Evolutionary conservation across 306 rosid genomes (phyloP).

Genomic region (Boehmeria nivea): DNA sequence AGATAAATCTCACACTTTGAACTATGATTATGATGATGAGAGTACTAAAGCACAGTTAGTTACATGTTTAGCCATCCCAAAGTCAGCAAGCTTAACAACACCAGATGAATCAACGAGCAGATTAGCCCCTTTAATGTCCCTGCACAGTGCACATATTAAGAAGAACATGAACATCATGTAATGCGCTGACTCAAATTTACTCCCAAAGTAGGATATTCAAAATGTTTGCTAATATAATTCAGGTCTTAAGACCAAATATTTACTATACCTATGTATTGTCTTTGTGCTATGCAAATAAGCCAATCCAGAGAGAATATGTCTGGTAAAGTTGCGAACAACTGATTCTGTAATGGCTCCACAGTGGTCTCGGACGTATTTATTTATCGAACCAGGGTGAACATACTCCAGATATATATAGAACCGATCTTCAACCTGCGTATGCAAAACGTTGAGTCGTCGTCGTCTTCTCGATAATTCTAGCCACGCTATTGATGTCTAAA

Average conservation of each 20-base stretch:
- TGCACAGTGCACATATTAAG: constrained; percentile 13
- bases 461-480: constrained; percentile 7
- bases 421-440: constrained; percentile 62
- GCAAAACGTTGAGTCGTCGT: constrained; percentile 7
- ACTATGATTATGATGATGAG: background rate
- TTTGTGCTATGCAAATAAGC: constrained; percentile 89
- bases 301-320: constrained; percentile 89
- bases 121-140: constrained; percentile 98
- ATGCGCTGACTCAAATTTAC: no score
- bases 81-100: constrained; percentile 94
- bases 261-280: constrained; percentile 75
- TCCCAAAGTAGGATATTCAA: background rate
- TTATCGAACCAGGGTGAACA: constrained; percentile 91
- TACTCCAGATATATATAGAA: constrained; percentile 88
- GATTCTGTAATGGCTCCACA: constrained; percentile 92
- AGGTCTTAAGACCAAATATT: constrained; percentile 11
- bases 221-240: background rate
- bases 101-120: constrained; percentile 92
- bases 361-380: constrained; percentile 86
- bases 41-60: constrained; percentile 25
- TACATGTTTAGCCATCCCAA: constrained; percentile 98
- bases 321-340: constrained; percentile 86
- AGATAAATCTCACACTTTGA: constrained; percentile 2
- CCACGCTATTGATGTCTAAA: constrained; percentile 13
- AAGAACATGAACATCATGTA: background rate